Base-by-base conservation (phyloP, 768 basidiomycete genomes). In the Xerocomellus amylosporus region DNA sequence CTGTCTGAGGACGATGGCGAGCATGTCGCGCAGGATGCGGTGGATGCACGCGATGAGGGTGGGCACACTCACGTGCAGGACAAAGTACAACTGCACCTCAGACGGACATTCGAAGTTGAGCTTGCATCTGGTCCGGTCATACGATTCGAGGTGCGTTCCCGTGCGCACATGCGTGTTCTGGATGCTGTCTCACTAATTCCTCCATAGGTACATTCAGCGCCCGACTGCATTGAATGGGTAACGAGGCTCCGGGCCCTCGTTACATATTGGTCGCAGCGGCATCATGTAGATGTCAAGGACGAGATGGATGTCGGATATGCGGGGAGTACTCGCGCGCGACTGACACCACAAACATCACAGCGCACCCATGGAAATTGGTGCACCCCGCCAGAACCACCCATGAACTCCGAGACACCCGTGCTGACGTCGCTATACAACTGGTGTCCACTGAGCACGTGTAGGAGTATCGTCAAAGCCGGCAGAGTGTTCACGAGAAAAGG, bases 211-310 rank as follows among this genome's bases (percentile, higher is more conserved):
- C 75, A 87, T 74, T 85, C 85, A 22, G 74, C 81, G 51, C 73
- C 67, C 31, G 77, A 86, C 42, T 89, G 90, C 0, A 66, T 85
- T 46, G 93, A 98, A 65, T 98, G 95, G 96, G 84, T 97, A 46
- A 79, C 82, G 46, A 79, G 85, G 38, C 79, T 98, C 5, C 81
- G 82, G 17, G 80, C 80, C 26, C 77, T 95, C 33, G 71, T 86
- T 38, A 67, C 74, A 4, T 98, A 93, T 65, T 98, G 94, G 94
- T 85, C 79, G 50, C 77, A 82, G 43, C 80, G 86, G 20, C 88
- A 93, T 61, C 80, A 82, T 24, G 75, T 79, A 40, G 93, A 95
- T 64, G 86, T 92, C 14, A 77, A 77, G 55, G 79, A 86, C 53
- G 90, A 92, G 69, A 93, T 94, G 85, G 85, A 90, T 53, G 72